Conservation (phyloP, 202 grass and related monocot genomes). For the Panicum hallii region DNA sequence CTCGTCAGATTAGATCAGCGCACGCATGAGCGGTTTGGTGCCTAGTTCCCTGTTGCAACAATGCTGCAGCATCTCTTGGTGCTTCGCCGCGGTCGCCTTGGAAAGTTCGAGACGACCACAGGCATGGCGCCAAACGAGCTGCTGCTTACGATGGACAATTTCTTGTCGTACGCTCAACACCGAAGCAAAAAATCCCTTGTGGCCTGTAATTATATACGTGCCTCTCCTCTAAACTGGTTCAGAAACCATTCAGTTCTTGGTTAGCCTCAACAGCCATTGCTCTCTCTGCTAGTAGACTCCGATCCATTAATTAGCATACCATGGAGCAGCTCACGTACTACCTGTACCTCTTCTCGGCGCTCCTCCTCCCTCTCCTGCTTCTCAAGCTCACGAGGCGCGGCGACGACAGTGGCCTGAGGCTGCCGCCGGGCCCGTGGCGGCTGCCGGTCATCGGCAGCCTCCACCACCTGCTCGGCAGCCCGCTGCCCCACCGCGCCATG, state of each 20-base stretch:
- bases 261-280: too few relatives aligned
- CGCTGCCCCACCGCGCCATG: conserved; percentile 35
- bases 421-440: conserved; percentile 51
- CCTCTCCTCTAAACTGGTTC: too few relatives aligned
- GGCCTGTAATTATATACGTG: too few relatives aligned
- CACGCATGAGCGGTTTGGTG: too few relatives aligned
- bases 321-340: neutral
- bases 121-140: neutral
- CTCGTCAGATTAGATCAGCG: too few relatives aligned
- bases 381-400: conserved; percentile 18
- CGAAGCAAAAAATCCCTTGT: too few relatives aligned
- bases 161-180: too few relatives aligned
- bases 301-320: too few relatives aligned
- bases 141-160: too few relatives aligned
- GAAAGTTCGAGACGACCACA: neutral
- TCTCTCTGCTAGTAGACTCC: too few relatives aligned
- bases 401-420: neutral
- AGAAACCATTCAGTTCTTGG: too few relatives aligned
- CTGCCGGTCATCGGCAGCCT: conserved; percentile 62
- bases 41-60: too few relatives aligned
- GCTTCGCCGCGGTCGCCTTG: neutral
- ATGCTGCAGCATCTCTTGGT: neutral
- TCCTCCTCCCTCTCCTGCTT: conserved; percentile 34
- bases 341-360: neutral
- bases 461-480: conserved; percentile 38